Conservation (phyloP, 192 early-diverging fungal species). For the Coemansia erecta region DNA sequence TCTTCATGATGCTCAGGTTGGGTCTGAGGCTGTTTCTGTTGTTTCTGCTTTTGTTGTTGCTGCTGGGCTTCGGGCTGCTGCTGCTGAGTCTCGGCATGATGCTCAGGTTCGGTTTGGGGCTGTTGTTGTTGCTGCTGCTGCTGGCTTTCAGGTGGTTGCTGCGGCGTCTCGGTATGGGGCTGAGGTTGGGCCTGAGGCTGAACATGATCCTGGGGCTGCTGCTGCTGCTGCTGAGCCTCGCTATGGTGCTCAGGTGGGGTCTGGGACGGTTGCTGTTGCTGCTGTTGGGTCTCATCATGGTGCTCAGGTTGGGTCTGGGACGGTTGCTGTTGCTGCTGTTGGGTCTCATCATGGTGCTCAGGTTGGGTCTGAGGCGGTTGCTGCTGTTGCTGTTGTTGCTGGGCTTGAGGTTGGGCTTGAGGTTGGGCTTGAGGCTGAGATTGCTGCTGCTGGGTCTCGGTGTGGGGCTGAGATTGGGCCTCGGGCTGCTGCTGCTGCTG, state of each 20-base stretch:
- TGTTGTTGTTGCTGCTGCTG: slow-evolving; percentile 8
- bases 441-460: background rate
- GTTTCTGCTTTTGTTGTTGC: background rate
- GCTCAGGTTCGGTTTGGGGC: slow-evolving; percentile 3
- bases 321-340: background rate
- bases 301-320: background rate
- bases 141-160: slow-evolving; percentile 6
- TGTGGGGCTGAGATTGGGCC: slow-evolving; percentile 3
- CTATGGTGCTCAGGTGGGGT: background rate
- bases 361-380: background rate
- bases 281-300: too few species aligned
- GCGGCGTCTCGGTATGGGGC: background rate
- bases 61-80: too few species aligned
- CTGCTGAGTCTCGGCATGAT: background rate
- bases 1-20: background rate
- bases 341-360: background rate
- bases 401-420: background rate
- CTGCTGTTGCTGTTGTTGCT: background rate
- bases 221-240: background rate
- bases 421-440: slow-evolving; percentile 3
- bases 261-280: background rate
- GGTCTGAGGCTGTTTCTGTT: background rate
- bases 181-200: background rate
- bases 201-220: slow-evolving; percentile 1
- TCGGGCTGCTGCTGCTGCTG: slow-evolving; percentile 12